phyloP scores from a whole-genome alignment of 1,284 basidiomycete genomes.

The Microbotryum intermedium region DNA sequence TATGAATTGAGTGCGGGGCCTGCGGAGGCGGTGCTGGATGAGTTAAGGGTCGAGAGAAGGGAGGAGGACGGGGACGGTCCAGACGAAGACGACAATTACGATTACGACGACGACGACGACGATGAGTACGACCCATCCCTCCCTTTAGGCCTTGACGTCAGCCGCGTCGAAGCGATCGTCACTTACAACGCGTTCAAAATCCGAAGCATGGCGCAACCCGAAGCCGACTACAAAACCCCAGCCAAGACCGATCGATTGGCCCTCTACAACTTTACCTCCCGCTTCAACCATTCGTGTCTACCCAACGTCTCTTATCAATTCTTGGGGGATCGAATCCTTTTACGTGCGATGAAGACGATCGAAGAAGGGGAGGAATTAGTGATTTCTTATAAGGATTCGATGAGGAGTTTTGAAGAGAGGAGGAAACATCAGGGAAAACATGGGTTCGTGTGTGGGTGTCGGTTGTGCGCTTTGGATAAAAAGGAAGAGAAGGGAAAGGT shows the following conservation, averaged over 20 bases:
- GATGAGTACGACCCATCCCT: background rate
- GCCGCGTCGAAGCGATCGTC: slow-evolving; percentile 20
- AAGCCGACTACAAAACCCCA: background rate
- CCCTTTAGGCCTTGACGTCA: slow-evolving; percentile 11
- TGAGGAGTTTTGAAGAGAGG: slow-evolving; percentile 6
- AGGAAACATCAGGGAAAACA: slow-evolving; percentile 8
- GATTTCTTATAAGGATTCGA: slow-evolving; percentile 18
- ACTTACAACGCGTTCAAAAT: slow-evolving; percentile 30
- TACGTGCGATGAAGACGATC: slow-evolving; percentile 33
- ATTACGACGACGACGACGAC: background rate
- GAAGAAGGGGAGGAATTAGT: slow-evolving; percentile 25
- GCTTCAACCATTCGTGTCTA: slow-evolving; percentile 31
- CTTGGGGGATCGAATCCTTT: slow-evolving; percentile 31
- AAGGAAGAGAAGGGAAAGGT: background rate
- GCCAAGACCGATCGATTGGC: slow-evolving; percentile 1
- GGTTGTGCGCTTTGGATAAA: slow-evolving; percentile 18
- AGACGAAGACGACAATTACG: background rate
- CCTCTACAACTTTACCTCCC: slow-evolving; percentile 25
- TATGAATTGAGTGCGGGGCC: background rate
- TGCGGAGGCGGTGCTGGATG: background rate
- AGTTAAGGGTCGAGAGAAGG: background rate
- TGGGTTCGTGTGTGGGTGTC: slow-evolving; percentile 25
- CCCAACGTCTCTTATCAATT: slow-evolving; percentile 34
- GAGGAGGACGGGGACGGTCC: background rate
- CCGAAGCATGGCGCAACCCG: slow-evolving; percentile 15